phyloP scores from a whole-genome alignment of 768 basidiomycete species.

The Vishniacozyma victoriae region DNA sequence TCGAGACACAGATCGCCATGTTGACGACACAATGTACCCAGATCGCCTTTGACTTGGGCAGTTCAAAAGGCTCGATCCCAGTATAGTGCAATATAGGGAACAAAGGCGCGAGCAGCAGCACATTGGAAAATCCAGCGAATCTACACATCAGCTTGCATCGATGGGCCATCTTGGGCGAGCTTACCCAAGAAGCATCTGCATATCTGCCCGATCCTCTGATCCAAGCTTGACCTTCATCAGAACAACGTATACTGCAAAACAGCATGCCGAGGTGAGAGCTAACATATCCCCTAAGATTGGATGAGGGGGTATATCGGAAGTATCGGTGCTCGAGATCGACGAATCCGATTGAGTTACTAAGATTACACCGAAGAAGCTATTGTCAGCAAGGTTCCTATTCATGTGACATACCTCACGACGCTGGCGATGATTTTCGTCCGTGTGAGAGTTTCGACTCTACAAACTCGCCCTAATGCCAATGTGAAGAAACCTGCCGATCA shows the following conservation, averaged over 20 bases:
- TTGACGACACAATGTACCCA: slow-evolving; percentile 55
- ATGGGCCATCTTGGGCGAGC: slow-evolving; percentile 5
- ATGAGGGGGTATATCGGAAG: slow-evolving; percentile 32
- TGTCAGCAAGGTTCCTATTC: neutral
- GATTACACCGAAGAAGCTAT: slow-evolving; percentile 68
- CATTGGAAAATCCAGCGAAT: slow-evolving; percentile 83
- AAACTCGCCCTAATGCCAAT: slow-evolving; percentile 71
- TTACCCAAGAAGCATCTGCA: slow-evolving; percentile 81
- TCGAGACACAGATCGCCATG: slow-evolving; percentile 77
- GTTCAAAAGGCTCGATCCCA: slow-evolving; percentile 66
- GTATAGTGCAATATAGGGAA: slow-evolving; percentile 69
- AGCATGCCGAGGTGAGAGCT: slow-evolving; percentile 76
- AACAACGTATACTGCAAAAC: slow-evolving; percentile 82
- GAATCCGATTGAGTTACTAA: slow-evolving; percentile 88
- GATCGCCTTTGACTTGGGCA: slow-evolving; percentile 56
- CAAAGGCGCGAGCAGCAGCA: slow-evolving; percentile 67
- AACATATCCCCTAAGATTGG: slow-evolving; percentile 71
- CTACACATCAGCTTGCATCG: slow-evolving; percentile 40
- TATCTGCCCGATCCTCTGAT: slow-evolving; percentile 74
- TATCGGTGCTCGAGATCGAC: slow-evolving; percentile 13
- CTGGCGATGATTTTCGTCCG: slow-evolving; percentile 67
- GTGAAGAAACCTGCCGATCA: slow-evolving; percentile 79
- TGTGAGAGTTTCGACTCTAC: slow-evolving; percentile 72
- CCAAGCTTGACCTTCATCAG: slow-evolving; percentile 81
- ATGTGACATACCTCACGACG: neutral